These are phyloP conservation scores for Dalbergia oliveri DNA, from an alignment of 306 rosid species.

Conservation along the genomic window DNA sequence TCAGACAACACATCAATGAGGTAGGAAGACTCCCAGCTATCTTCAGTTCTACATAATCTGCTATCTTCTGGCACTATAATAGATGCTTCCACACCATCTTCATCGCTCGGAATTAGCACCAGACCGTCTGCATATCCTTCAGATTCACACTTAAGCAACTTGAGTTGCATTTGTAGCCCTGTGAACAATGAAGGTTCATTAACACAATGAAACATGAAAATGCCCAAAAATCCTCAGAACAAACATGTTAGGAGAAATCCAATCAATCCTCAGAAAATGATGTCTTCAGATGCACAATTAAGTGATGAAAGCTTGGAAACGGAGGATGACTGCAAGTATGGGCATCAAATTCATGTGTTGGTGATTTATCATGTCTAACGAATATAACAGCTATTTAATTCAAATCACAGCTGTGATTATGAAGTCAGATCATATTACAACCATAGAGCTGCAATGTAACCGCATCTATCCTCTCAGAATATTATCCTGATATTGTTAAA, in stretches of 20 bases:
- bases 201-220: slow-evolving; percentile 27
- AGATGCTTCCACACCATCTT: slow-evolving; percentile 69
- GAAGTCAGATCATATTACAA: slow-evolving; percentile 22
- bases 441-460: slow-evolving; percentile 3
- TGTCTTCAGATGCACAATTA: slow-evolving; percentile 1
- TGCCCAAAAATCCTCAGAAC: background rate
- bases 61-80: slow-evolving; percentile 37
- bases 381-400: slow-evolving; percentile 25
- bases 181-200: slow-evolving; percentile 29
- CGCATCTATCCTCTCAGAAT: background rate
- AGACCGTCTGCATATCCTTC: slow-evolving; percentile 72
- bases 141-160: slow-evolving; percentile 84
- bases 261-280: slow-evolving; percentile 12
- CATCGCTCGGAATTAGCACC: slow-evolving; percentile 73
- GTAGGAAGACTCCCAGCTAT: slow-evolving; percentile 77
- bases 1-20: slow-evolving; percentile 61
- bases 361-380: slow-evolving; percentile 21
- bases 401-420: slow-evolving; percentile 27
- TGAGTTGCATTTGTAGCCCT: slow-evolving; percentile 98
- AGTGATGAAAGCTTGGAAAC: slow-evolving; percentile 16
- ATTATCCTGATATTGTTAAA: background rate
- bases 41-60: slow-evolving; percentile 50
- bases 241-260: background rate
- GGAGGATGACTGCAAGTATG: background rate
- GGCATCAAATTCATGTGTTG: background rate